Base-by-base conservation (phyloP, 768 basidiomycete species). In the Grammothele lineata region DNA sequence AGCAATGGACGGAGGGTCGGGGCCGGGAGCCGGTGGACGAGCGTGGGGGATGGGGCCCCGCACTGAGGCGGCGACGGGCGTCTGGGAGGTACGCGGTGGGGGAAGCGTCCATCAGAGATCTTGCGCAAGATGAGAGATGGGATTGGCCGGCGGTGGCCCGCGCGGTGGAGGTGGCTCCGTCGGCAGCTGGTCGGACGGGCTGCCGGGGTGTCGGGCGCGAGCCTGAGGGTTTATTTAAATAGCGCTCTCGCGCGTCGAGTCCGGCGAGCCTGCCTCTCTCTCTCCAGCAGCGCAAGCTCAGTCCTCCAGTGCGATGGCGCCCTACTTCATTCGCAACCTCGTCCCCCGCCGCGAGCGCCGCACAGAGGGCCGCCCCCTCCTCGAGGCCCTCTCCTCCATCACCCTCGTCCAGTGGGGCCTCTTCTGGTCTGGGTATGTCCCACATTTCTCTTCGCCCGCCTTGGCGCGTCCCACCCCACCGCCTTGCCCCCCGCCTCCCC, bases 351-450 rank as follows among this genome's bases (percentile, higher is more conserved):
- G 68, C 51, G 78, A 84, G 48, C 58, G 27, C 30, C 59, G 65
- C 12, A 47, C 55, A 10, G 57, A 62, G 38, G 55, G 69, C 32
- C 61, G 71, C 32, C 71, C 76, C 2, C 50, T 80, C 25, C 56
- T 78, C 32, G 57, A 63, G 5, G 78, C 73, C 8, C 57, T 84
- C 38, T 45, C 41, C 15, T 56, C 58, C 9, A 56, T 85, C 40
- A 77, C 71, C 1, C 76, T 66, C 65, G 54, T 78, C 3, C 81
- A 84, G 54, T 77, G 74, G 69, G 74, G 74, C 4, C 72, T 79
- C 42, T 83, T 83, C 62, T 78, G 72, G 60, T 71, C 74, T 35
- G 81, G 83, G 62, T 63, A 30, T 7, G 62, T 55, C 42, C n/a
- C n/a, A n/a, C n/a, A n/a, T n/a, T n/a, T n/a, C n/a, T n/a, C n/a